Conservation (phyloP, 768 basidiomycete species). For the Tulasnella sp. region DNA sequence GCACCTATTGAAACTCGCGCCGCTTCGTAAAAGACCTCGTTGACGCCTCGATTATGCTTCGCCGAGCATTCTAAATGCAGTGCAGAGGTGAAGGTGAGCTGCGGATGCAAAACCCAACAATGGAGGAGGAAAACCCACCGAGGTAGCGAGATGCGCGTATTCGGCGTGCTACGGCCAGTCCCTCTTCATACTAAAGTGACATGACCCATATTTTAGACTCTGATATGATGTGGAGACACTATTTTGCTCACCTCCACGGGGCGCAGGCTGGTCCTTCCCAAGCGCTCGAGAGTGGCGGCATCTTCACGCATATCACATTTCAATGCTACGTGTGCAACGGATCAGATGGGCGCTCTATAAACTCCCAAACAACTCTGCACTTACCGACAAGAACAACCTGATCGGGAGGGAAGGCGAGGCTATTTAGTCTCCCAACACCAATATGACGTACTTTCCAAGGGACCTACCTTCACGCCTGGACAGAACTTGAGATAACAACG, state of each 20-base stretch:
- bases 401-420: not conserved
- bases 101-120: not conserved
- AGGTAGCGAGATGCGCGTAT: conserved; percentile 92
- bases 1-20: conserved; percentile 78
- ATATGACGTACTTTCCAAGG: not conserved
- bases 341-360: conserved; percentile 11
- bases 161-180: conserved; percentile 78
- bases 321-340: conserved; percentile 52
- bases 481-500: conserved; percentile 63
- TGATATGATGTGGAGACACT: not conserved
- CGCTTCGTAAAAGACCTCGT: conserved; percentile 89
- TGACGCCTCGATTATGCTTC: conserved; percentile 92
- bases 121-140: conserved; percentile 50
- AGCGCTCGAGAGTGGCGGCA: conserved; percentile 59
- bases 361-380: conserved; percentile 35
- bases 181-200: conserved; percentile 69
- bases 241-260: conserved; percentile 50
- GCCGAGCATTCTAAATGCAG: conserved; percentile 79
- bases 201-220: not conserved
- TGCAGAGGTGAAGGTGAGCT: not conserved
- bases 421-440: not conserved
- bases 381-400: conserved; percentile 85
- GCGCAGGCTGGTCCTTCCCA: conserved; percentile 63
- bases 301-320: conserved; percentile 97
- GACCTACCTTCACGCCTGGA: conserved; percentile 83